phyloP scores from a whole-genome alignment of 2,329 filamentous ascomycete species.

The Aspergillus phoenicis region DNA sequence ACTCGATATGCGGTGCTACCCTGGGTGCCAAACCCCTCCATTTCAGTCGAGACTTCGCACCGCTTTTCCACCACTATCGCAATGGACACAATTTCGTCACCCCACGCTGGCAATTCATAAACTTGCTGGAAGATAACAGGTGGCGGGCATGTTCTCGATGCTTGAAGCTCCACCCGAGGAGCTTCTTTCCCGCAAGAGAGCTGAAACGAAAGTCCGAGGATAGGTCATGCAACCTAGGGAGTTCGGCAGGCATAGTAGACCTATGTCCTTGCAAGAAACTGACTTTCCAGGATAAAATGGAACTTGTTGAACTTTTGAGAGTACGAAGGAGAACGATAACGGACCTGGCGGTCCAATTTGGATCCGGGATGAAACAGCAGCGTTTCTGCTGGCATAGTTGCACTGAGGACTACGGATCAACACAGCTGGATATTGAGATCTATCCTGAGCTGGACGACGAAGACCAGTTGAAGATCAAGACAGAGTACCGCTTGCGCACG shows the following conservation, averaged over 20 bases:
- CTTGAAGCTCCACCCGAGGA: constrained; percentile 42
- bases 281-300: constrained; percentile 42
- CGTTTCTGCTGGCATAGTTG: constrained; percentile 45
- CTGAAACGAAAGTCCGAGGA: constrained; percentile 36
- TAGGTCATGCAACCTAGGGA: constrained; percentile 38
- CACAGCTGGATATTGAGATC: constrained; percentile 37
- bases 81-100: constrained; percentile 41
- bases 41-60: constrained; percentile 44
- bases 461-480: constrained; percentile 36
- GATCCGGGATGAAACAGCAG: constrained; percentile 32
- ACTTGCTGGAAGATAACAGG: constrained; percentile 36
- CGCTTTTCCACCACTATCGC: constrained; percentile 43
- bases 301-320: constrained; percentile 37
- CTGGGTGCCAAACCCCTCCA: constrained; percentile 36
- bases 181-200: constrained; percentile 36
- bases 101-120: constrained; percentile 41
- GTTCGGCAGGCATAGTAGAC: constrained; percentile 41
- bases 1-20: constrained; percentile 35
- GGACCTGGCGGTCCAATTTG: constrained; percentile 32
- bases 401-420: constrained; percentile 37
- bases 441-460: constrained; percentile 39
- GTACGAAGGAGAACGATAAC: constrained; percentile 32
- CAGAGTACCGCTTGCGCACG: constrained; percentile 41
- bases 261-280: constrained; percentile 45
- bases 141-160: constrained; percentile 43